Evolutionary conservation across 768 basidiomycete species (phyloP), one percentile per base, ranked within the genome.

Genomic region (Boletus bicolor): DNA sequence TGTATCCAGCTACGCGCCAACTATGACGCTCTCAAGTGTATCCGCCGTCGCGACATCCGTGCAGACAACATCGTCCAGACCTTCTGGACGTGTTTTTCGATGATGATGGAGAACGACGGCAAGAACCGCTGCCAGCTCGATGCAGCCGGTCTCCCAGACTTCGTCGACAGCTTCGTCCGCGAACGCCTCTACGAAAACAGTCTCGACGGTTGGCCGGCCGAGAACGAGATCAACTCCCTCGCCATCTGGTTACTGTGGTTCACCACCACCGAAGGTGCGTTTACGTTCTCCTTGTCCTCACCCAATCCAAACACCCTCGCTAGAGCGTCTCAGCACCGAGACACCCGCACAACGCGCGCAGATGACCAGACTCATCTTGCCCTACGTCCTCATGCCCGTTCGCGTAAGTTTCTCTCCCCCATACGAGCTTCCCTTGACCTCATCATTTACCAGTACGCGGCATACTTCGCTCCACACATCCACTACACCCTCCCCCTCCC

Each of bases 81-180:
- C 1, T 74, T 89, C 21, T 80, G 78, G 70, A 71, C 69, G 0
- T 75, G 76, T 6, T 82, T 79, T 49, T 62, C 85, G 42, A 79
- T 89, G 76, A 66, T 85, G 67, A 70, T 80, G 4, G 87, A 89
- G 58, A 82, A 86, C 69, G 86, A 89, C 68, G 85, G 85, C 35
- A 78, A 77, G 65, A 89, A 89, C 65, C 74, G 75, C 36, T 70
- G 61, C 4, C 84, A 84, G 68, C 79, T 89, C 46, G 73, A 79
- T 53, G 73, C 69, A 24, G 85, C 82, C 0, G 77, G 79, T 4
- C 72, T 84, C 4, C 74, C 76, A 37, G 57, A 56, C 5, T 83
- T 80, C 42, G 73, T 82, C 9, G 75, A 79, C 45, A 19, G 52
- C 2, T 82, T 77, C 53, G 66, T 84, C 36, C 75, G 74, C 34